These are phyloP conservation scores for Laetiporus sulphureus DNA, from an alignment of 1,284 basidiomycete genomes.

Conservation along the genomic window DNA sequence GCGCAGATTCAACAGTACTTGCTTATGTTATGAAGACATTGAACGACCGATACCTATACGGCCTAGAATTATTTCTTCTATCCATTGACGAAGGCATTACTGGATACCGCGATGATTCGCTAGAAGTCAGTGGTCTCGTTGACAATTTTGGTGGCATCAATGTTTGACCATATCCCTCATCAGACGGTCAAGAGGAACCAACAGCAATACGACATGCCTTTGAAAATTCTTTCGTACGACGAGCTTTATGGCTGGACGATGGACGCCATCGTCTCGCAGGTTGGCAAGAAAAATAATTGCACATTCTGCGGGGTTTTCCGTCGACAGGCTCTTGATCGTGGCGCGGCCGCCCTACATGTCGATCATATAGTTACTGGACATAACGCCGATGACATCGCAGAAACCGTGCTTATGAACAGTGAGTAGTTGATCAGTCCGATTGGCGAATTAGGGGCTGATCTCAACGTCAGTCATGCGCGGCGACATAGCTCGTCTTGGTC, in stretches of 20 bases:
- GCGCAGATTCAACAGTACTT: conserved; percentile 90
- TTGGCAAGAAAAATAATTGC: conserved; percentile 98
- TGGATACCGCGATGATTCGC: conserved; percentile 94
- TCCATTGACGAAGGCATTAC: conserved; percentile 99
- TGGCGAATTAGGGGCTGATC: background rate
- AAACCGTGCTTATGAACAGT: conserved; percentile 99
- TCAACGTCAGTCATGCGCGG: conserved; percentile 81
- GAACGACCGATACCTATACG: conserved; percentile 92
- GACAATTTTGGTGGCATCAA: background rate
- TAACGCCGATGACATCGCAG: conserved; percentile 98
- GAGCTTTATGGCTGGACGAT: conserved; percentile 99
- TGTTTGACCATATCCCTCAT: background rate
- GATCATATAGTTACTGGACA: conserved; percentile 99
- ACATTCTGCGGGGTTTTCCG: conserved; percentile 99
- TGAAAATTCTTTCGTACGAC: conserved; percentile 94
- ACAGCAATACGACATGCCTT: conserved; percentile 89
- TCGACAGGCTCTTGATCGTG: conserved; percentile 92
- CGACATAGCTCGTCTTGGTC: conserved; percentile 89
- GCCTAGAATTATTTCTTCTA: conserved; percentile 85
- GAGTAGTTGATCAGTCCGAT: conserved; percentile 22
- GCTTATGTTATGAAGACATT: conserved; percentile 95
- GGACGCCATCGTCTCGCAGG: conserved; percentile 91
- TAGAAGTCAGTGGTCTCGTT: conserved; percentile 59
- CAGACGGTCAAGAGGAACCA: conserved; percentile 98
- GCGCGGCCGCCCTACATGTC: conserved; percentile 83